Conservation (phyloP, 176 grass and related monocot species). For the Lolium multiflorum region DNA sequence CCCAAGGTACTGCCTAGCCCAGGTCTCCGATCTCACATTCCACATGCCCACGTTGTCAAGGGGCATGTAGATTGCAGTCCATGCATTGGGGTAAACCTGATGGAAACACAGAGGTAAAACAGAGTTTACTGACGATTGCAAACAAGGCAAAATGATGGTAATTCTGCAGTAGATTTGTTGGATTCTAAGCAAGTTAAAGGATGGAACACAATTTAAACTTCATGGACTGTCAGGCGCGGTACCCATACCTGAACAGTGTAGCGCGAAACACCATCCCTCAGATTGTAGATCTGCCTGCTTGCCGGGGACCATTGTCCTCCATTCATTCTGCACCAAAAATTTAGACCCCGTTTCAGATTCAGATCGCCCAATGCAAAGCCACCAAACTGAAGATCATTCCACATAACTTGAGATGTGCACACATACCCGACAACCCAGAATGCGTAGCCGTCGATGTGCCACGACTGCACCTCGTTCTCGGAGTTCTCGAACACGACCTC, state of each 20-base stretch:
- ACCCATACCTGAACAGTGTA: constrained; percentile 79
- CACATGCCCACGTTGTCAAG: constrained; percentile 95
- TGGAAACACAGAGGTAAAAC: constrained; percentile 19
- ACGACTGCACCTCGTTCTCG: constrained; percentile 81
- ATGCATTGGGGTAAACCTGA: constrained; percentile 88
- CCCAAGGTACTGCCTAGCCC: constrained; percentile 83
- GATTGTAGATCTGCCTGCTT: constrained; percentile 77
- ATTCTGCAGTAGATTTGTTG: not conserved
- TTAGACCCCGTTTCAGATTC: constrained; percentile 11
- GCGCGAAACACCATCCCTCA: constrained; percentile 78
- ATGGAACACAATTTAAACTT: not conserved
- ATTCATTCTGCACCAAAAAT: constrained; percentile 68
- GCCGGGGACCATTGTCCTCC: constrained; percentile 80
- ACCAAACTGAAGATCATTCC: not conserved
- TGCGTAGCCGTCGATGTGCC: constrained; percentile 88
- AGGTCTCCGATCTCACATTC: constrained; percentile 84
- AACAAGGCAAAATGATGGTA: not conserved
- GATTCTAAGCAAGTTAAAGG: not conserved
- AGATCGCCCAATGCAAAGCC: not conserved
- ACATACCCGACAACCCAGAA: constrained; percentile 94
- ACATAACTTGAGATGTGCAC: not conserved
- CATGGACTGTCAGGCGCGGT: not conserved
- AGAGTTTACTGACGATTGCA: not conserved
- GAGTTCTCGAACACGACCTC: constrained; percentile 88
- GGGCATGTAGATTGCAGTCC: constrained; percentile 91